Percentiles rank a stretch among this genome's conserved stretches.
Evolutionary conservation across 768 basidiomycete genomes (phyloP).

Genomic region (Lyophyllum shimeji): DNA sequence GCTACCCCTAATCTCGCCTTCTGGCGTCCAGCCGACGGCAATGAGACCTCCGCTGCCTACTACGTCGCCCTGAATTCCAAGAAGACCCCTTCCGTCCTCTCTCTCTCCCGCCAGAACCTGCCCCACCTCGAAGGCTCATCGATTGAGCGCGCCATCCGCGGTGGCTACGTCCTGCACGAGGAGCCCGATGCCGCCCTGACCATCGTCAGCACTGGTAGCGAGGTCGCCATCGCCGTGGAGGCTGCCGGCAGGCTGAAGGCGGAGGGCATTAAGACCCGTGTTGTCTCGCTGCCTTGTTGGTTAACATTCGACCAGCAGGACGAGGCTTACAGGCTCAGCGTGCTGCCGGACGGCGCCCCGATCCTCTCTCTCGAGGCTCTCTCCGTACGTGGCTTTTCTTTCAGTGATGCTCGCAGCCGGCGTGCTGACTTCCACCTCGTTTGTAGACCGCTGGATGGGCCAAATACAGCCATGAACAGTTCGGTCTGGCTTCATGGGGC

Average conservation of each 20-base stretch:
- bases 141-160: conserved; percentile 79
- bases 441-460: conserved; percentile 76
- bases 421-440: conserved; percentile 11
- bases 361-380: conserved; percentile 88
- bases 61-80: conserved; percentile 71
- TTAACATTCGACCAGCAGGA: conserved; percentile 83
- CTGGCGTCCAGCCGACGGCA: conserved; percentile 93
- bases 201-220: conserved; percentile 86
- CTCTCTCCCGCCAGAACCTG: conserved; percentile 86
- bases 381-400: conserved; percentile 34
- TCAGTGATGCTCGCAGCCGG: conserved; percentile 2
- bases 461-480: conserved; percentile 90
- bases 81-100: conserved; percentile 80
- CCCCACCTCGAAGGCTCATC: conserved; percentile 89
- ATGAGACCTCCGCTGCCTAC: conserved; percentile 96
- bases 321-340: conserved; percentile 76
- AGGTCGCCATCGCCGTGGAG: conserved; percentile 85
- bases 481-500: conserved; percentile 75
- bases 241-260: conserved; percentile 77
- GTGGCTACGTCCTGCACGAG: conserved; percentile 90
- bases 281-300: conserved; percentile 92
- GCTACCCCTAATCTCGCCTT: conserved; percentile 90
- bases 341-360: conserved; percentile 86
- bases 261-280: conserved; percentile 76
- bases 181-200: conserved; percentile 80